Percentiles rank a stretch among this genome's conserved stretches.
Conservation (phyloP, 148 eudicot species). For the Pouteria glomerata region DNA sequence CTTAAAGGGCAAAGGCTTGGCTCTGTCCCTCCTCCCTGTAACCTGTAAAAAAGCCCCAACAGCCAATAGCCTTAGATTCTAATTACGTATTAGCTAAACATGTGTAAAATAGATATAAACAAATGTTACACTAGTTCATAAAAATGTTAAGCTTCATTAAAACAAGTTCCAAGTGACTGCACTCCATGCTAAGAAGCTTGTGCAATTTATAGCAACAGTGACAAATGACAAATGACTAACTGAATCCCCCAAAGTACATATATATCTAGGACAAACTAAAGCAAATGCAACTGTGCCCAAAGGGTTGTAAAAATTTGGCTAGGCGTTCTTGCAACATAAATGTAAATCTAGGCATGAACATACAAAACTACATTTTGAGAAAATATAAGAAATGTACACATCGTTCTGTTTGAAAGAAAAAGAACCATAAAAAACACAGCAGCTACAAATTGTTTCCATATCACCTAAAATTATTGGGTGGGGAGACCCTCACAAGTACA, state of each 20-base stretch:
- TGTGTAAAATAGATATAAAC: background rate
- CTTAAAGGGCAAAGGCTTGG: conserved; percentile 89
- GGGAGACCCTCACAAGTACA: background rate
- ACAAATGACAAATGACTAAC: background rate
- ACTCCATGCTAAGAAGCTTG: background rate
- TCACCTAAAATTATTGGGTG: background rate
- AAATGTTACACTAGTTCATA: background rate
- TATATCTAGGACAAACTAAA: background rate
- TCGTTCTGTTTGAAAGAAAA: background rate
- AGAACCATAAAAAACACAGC: background rate
- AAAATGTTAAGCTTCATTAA: background rate
- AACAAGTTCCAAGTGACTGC: background rate
- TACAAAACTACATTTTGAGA: background rate
- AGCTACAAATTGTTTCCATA: background rate
- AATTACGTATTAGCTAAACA: background rate
- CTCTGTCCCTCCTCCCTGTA: conserved; percentile 97
- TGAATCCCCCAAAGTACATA: background rate
- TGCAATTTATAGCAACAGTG: background rate
- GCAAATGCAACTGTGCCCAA: background rate
- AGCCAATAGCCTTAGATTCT: conserved; percentile 10
- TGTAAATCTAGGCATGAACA: background rate
- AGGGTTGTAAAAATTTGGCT: background rate
- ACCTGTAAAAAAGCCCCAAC: conserved; percentile 41
- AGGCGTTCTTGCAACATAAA: background rate
- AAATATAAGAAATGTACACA: background rate